Evolutionary conservation across 2,329 filamentous ascomycete genomes (phyloP).

Genomic region (Fusarium chlamydosporum): DNA sequence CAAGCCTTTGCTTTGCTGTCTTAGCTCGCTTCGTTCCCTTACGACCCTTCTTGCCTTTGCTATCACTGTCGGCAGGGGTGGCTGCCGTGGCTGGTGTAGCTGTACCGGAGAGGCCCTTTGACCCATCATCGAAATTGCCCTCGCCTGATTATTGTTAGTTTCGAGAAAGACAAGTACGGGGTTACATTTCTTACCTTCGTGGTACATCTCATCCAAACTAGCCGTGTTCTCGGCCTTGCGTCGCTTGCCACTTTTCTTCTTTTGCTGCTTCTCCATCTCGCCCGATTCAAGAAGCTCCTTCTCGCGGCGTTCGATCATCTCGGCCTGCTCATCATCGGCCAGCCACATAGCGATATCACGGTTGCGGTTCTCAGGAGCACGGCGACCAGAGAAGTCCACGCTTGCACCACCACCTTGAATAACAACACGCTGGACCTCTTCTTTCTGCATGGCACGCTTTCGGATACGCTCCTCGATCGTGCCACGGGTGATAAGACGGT

Average conservation of each 20-base stretch:
- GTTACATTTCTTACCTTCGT: conserved; percentile 83
- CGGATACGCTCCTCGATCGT: conserved; percentile 99
- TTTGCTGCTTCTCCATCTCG: conserved; percentile 73
- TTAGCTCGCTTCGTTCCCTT: conserved; percentile 71
- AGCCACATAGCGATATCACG: conserved; percentile 99
- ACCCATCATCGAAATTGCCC: conserved; percentile 92
- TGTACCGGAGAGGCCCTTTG: conserved; percentile 68
- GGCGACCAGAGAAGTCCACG: conserved; percentile 96
- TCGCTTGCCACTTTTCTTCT: conserved; percentile 72
- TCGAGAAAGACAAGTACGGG: not conserved
- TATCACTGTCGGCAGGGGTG: conserved; percentile 77
- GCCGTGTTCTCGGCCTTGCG: conserved; percentile 68
- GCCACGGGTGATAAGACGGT: conserved; percentile 94
- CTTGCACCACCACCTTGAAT: conserved; percentile 92
- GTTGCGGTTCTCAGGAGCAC: conserved; percentile 89
- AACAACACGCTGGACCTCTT: conserved; percentile 97
- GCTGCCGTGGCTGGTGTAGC: conserved; percentile 89
- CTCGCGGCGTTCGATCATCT: conserved; percentile 92
- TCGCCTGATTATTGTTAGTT: conserved; percentile 74
- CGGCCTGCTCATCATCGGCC: conserved; percentile 95
- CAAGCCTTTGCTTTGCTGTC: conserved; percentile 76
- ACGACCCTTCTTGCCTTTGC: conserved; percentile 68
- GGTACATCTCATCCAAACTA: conserved; percentile 97
- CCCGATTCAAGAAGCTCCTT: conserved; percentile 85
- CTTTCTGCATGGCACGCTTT: conserved; percentile 96